phyloP scores from a whole-genome alignment of 306 rosid species.

The Styphnolobium japonicum region DNA sequence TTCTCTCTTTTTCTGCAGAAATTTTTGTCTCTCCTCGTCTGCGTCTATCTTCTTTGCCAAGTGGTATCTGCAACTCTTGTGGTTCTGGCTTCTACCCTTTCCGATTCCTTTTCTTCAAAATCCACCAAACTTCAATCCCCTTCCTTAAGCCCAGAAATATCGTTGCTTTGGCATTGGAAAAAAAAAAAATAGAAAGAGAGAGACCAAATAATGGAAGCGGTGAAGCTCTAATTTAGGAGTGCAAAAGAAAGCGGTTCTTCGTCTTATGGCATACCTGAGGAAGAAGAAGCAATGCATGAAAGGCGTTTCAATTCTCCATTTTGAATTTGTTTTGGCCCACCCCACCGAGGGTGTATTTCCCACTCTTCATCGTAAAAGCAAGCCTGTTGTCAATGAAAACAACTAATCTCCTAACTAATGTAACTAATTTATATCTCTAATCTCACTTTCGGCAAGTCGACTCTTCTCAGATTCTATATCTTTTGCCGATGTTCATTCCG shows the following conservation, averaged over 20 bases:
- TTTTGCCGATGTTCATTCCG: too few species aligned
- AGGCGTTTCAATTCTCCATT: constrained; percentile 19
- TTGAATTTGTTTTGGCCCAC: constrained; percentile 41
- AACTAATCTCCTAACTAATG: too few species aligned
- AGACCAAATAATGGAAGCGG: background rate
- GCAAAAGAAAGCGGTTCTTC: constrained; percentile 22
- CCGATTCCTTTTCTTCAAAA: background rate
- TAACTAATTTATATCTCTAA: too few species aligned
- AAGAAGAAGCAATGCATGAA: constrained; percentile 38
- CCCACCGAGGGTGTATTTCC: too few species aligned
- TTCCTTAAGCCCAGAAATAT: background rate
- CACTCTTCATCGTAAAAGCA: too few species aligned
- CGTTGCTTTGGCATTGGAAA: background rate
- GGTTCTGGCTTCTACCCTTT: constrained; percentile 20
- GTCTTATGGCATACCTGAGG: constrained; percentile 72
- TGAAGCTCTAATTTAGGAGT: constrained; percentile 12
- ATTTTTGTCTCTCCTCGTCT: too few species aligned
- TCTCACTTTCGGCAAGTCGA: too few species aligned
- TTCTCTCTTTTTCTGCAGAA: too few species aligned
- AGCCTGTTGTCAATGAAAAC: too few species aligned
- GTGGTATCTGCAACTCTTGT: too few species aligned
- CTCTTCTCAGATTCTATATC: too few species aligned
- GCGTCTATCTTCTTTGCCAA: too few species aligned
- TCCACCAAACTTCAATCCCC: constrained; percentile 25
- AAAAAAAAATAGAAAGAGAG: background rate